Base-by-base conservation (phyloP, 2,329 filamentous ascomycete species). In the Colletotrichum lindemuthianum region DNA sequence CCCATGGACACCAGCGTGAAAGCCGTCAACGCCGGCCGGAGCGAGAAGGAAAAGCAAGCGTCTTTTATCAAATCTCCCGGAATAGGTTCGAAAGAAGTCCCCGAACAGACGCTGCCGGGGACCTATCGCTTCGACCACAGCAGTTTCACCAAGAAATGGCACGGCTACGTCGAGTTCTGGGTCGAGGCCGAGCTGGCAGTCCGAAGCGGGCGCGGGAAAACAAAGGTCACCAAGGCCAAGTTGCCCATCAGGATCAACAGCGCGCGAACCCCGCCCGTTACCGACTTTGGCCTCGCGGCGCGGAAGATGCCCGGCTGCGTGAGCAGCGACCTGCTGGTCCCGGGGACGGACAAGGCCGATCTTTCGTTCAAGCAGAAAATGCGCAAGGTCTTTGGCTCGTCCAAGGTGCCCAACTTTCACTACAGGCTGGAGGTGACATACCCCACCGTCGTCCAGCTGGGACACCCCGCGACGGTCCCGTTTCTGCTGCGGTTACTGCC, bases 141-240 rank as follows among this genome's bases (percentile, higher is more conserved):
- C 57, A 41, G 50, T 10, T 59, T 59, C 15, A 48, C 33, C 48
- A 67, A 60, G 0, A 57, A 41, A 3, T 69, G 68, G 15, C 69
- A 75, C 32, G 64, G 67, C 8, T 74, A 69, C 13, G 74, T 77
- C 16, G 75, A 80, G 47, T 80, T 79, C 43, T 72, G 69, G 8
- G 63, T 80, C 2, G 59, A 75, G 36, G 76, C 76, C 0, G 53
- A 60, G 67, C 3, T 37, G 78, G 3, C 58, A 13, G 7, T 67
- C 69, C 41, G 64, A 56, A 1, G 49, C 39, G 52, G 34, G 2
- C 32, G 10, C 2, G 47, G 8, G 4, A 45, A 68, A 7, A 51
- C 11, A 0, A 6, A 50, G 1, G 45, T 40, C 12, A 32, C 15
- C 4, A 56, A 60, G 4, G 75, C 69, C 2, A 66, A 39, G 0